Evolutionary conservation across 1,284 basidiomycete species (phyloP).

Genomic region (Marasmius oreades): DNA sequence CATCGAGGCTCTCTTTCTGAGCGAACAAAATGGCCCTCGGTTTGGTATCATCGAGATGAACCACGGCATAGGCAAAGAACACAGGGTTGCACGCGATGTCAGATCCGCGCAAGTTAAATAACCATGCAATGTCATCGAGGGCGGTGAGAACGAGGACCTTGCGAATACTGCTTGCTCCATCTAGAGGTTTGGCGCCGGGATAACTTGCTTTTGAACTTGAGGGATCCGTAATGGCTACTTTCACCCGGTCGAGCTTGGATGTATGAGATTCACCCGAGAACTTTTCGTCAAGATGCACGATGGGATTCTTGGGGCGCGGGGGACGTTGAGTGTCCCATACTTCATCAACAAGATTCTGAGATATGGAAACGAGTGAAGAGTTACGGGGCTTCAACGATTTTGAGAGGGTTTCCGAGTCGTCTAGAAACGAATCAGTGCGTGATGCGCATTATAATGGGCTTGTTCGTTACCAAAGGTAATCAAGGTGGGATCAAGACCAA

Average conservation of each 20-base stretch:
- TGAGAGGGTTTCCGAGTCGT: constrained; percentile 54
- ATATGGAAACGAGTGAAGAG: constrained; percentile 62
- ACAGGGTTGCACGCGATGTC: constrained; percentile 97
- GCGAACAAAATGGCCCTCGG: constrained; percentile 69
- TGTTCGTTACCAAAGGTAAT: constrained; percentile 56
- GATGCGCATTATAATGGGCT: constrained; percentile 3
- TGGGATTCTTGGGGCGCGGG: constrained; percentile 61
- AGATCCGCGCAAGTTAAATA: constrained; percentile 90
- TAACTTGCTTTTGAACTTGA: constrained; percentile 37
- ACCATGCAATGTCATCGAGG: constrained; percentile 91
- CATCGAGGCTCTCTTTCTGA: constrained; percentile 60
- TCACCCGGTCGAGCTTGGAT: constrained; percentile 67
- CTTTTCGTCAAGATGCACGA: constrained; percentile 71
- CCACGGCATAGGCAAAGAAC: constrained; percentile 90
- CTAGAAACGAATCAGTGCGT: constrained; percentile 29
- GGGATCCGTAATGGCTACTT: constrained; percentile 32
- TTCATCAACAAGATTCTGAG: constrained; percentile 76
- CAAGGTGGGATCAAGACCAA: constrained; percentile 82
- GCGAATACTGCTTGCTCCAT: neutral
- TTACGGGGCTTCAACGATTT: constrained; percentile 48
- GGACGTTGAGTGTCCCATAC: constrained; percentile 79
- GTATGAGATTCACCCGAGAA: constrained; percentile 67
- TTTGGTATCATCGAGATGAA: constrained; percentile 48
- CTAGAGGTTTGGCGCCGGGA: constrained; percentile 52
- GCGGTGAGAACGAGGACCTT: constrained; percentile 71